Conservation (phyloP, 148 eudicot species). For the Rhododendron williamsianum region DNA sequence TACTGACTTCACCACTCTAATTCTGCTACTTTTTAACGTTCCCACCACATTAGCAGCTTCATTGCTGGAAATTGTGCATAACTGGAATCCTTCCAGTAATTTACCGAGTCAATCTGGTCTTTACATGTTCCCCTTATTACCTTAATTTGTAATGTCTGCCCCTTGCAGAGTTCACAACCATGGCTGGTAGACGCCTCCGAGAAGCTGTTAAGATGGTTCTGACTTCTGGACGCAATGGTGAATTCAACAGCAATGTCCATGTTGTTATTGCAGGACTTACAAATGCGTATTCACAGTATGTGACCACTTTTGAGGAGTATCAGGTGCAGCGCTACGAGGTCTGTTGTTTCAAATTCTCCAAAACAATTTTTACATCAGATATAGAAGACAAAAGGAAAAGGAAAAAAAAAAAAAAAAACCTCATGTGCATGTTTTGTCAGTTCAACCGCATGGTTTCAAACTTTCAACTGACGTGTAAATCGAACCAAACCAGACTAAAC, state of each 20-base stretch:
- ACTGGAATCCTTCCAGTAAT: neutral
- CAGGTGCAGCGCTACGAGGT: constrained; percentile 96
- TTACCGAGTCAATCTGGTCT: constrained; percentile 3
- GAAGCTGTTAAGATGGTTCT: constrained; percentile 78
- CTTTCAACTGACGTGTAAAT: neutral
- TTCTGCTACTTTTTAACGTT: neutral
- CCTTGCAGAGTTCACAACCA: constrained; percentile 76
- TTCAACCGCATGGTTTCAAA: neutral
- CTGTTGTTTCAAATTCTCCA: constrained; percentile 17
- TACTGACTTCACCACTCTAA: neutral
- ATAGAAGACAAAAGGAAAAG: neutral
- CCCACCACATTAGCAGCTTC: neutral
- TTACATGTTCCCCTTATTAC: neutral
- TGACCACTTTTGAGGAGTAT: constrained; percentile 91
- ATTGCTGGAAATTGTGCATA: neutral
- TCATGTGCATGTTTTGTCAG: neutral
- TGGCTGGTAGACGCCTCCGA: constrained; percentile 98
- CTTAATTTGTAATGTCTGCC: neutral
- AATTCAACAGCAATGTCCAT: constrained; percentile 51
- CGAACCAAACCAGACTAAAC: neutral
- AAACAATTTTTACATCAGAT: neutral
- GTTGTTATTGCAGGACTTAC: constrained; percentile 92
- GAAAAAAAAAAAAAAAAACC: neutral
- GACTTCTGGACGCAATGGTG: constrained; percentile 33
- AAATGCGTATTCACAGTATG: constrained; percentile 85